Conservation (phyloP, 768 basidiomycete genomes). For the Boletus rubropictus region DNA sequence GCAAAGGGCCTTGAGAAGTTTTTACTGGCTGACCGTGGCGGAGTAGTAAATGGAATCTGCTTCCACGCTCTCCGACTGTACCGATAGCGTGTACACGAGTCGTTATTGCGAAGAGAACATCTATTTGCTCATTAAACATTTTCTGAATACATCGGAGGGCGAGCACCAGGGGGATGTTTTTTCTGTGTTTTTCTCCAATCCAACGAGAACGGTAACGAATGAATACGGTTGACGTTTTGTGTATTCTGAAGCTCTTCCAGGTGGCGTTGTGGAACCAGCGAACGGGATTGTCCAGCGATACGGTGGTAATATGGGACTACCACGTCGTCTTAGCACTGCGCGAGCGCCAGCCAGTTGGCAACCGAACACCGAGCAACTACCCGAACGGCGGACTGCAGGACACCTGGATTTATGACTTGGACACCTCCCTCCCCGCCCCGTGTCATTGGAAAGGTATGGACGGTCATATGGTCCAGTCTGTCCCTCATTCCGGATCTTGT, state of each 20-base stretch:
- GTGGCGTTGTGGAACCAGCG: constrained; percentile 64
- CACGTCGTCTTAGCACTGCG: constrained; percentile 59
- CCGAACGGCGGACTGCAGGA: constrained; percentile 10
- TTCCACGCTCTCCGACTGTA: constrained; percentile 20
- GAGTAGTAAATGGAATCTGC: constrained; percentile 16
- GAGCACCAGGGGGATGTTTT: constrained; percentile 43
- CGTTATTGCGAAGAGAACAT: constrained; percentile 74
- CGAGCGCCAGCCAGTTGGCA: constrained; percentile 17
- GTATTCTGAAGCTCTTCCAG: constrained; percentile 28
- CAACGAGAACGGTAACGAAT: constrained; percentile 45
- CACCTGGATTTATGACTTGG: constrained; percentile 67
- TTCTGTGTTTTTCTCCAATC: constrained; percentile 64
- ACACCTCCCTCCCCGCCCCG: constrained; percentile 48
- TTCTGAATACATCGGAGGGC: constrained; percentile 31
- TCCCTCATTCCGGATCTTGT: constrained; percentile 17
- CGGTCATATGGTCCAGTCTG: not conserved
- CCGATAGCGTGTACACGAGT: constrained; percentile 44
- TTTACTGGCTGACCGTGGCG: constrained; percentile 8
- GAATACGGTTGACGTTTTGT: not conserved
- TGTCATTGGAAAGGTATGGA: constrained; percentile 45
- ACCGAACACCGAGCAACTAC: not conserved
- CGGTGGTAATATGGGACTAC: constrained; percentile 41
- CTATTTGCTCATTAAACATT: constrained; percentile 48
- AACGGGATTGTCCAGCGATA: constrained; percentile 29
- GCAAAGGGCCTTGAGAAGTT: not conserved